Percentiles rank a stretch among this genome's conserved stretches.
Conservation (phyloP, 2,329 filamentous ascomycete species). For the Hymenoscyphus infarciens region DNA sequence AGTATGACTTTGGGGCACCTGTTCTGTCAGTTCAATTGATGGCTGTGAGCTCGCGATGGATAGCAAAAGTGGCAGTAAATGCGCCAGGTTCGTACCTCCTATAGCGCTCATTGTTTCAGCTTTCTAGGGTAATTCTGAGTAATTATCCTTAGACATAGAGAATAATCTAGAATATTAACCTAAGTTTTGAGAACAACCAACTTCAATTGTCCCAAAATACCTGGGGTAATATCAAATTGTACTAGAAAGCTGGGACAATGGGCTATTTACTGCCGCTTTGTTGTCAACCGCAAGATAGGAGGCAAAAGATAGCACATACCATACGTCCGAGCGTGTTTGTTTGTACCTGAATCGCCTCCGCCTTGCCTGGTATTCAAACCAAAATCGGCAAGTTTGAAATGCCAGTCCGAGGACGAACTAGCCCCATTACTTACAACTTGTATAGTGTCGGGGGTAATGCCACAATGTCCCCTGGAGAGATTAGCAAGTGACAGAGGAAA, state of each 20-base stretch:
- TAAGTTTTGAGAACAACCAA: no score
- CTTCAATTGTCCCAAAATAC: no score
- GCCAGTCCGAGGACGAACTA: constrained; percentile 23
- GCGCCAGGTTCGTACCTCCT: no score
- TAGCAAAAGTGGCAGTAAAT: constrained; percentile 30
- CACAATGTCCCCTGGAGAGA: constrained; percentile 32
- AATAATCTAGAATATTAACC: no score
- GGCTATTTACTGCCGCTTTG: no score
- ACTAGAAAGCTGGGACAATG: no score
- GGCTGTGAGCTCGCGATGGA: constrained; percentile 20
- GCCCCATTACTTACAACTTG: constrained; percentile 27
- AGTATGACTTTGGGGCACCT: constrained; percentile 9
- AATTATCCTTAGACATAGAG: no score
- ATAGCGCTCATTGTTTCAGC: no score
- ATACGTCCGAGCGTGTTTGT: constrained; percentile 17
- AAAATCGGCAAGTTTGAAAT: constrained; percentile 35
- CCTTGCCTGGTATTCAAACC: constrained; percentile 25
- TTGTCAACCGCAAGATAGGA: no score
- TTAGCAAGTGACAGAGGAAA: constrained; percentile 15
- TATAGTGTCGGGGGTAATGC: constrained; percentile 37
- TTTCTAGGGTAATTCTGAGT: no score
- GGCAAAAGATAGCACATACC: constrained; percentile 13
- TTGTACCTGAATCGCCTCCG: neutral
- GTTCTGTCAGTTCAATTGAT: neutral
- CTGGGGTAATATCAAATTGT: no score